phyloP scores from a whole-genome alignment of 2,329 filamentous ascomycete species.

The Dryadomyces quercus-mongolicae region DNA sequence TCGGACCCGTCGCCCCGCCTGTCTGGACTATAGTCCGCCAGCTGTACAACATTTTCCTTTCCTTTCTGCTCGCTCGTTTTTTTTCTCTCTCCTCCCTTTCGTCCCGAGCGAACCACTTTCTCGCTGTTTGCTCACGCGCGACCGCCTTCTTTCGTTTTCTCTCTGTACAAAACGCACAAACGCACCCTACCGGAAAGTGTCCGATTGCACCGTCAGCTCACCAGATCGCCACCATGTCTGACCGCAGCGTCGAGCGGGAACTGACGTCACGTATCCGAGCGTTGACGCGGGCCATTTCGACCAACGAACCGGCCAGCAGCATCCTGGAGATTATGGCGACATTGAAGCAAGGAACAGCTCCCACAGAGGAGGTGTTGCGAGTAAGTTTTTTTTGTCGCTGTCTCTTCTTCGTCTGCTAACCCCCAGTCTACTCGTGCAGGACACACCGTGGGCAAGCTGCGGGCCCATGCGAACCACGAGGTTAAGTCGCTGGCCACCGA shows the following conservation, averaged over 20 bases:
- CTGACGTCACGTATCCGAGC: slow-evolving; percentile 66
- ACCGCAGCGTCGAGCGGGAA: slow-evolving; percentile 54
- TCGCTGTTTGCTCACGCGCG: background rate
- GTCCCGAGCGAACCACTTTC: background rate
- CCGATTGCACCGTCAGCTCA: background rate
- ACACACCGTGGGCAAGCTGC: slow-evolving; percentile 72
- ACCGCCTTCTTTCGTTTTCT: background rate
- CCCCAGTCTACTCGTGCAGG: slow-evolving; percentile 72
- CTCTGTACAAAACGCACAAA: no score
- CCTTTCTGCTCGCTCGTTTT: background rate
- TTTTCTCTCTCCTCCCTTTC: background rate
- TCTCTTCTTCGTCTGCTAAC: background rate
- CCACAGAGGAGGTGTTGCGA: slow-evolving; percentile 81
- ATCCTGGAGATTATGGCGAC: slow-evolving; percentile 65
- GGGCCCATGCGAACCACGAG: slow-evolving; percentile 67
- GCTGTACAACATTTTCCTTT: background rate
- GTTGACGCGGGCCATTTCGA: slow-evolving; percentile 64
- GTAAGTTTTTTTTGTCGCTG: slow-evolving; percentile 31
- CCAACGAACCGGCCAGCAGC: slow-evolving; percentile 61
- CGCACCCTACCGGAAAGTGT: background rate
- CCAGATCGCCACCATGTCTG: slow-evolving; percentile 2
- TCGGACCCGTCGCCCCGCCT: background rate
- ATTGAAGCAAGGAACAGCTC: slow-evolving; percentile 67
- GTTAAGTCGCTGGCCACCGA: slow-evolving; percentile 67
- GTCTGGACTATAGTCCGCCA: background rate